Evolutionary conservation across 2,329 filamentous ascomycete genomes (phyloP), one percentile per base, ranked within the genome.

Genomic region (Meredithiella fracta): DNA sequence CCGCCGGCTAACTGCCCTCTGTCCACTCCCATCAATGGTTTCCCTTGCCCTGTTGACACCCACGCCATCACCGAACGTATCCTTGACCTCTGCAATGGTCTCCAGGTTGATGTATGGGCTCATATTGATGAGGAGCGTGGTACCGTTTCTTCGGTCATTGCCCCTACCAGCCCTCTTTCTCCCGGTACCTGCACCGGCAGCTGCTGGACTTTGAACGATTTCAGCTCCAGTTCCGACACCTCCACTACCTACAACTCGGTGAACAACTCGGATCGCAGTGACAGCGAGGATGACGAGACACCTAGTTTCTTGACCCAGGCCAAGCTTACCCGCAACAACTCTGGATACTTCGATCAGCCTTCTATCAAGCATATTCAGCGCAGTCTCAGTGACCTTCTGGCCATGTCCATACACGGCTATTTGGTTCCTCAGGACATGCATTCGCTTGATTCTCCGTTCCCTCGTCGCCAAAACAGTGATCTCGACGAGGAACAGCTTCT

Each of bases 1-100:
- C 75, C 76, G 0, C 68, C 70, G 2, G 64, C 67, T 1, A 74
- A 77, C 55, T 73, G 73, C 0, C 65, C 69, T 1, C 64, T 79
- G 2, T 68, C 67, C 1, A 65, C 65, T 1, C 60, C 65, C 0
- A 77, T 78, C 38, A 42, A 62, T 1, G 66, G 67, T 3, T 60
- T 57, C 0, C 59, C 60, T 2, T 74, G 70, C 57, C 23, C 56
- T 1, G 59, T 72, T 9, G 64, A 72, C 55, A 56, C 63, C 9
- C 51, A 61, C 17, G 44, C 59, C 14, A 42, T 70, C 29, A 52
- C 26, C 25, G 59, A 63, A 42, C 42, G 62, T 59, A 60, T 64
- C 61, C 58, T 66, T 17, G 40, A 54, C 23, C 40, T 61, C 17
- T 55, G 57, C 14, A 25, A 51, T 8, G 22, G 40, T 23, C 20